Percentiles rank a stretch among this genome's conserved stretches.
Conservation (phyloP, 2,329 filamentous ascomycete species). For the Davidsoniella neocaledoniae region DNA sequence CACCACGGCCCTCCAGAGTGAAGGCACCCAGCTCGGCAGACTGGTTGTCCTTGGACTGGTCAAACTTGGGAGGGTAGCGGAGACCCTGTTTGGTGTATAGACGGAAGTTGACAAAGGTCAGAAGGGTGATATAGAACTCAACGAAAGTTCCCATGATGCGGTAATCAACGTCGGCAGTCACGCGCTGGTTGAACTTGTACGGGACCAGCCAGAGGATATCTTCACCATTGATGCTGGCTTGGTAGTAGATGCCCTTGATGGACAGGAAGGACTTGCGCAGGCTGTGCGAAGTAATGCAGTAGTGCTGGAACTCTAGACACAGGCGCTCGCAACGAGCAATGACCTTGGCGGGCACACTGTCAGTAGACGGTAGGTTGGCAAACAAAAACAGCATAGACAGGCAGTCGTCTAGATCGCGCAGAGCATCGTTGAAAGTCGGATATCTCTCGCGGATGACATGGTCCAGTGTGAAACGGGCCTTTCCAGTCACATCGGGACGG, state of each 20-base stretch:
- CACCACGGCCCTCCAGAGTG: conserved; percentile 54
- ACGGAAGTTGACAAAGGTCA: conserved; percentile 91
- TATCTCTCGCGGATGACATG: conserved; percentile 97
- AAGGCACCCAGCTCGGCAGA: conserved; percentile 85
- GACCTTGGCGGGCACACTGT: conserved; percentile 83
- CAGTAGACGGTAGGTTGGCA: conserved; percentile 82
- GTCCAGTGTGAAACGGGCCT: conserved; percentile 78
- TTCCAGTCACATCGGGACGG: conserved; percentile 77
- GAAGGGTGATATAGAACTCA: conserved; percentile 93
- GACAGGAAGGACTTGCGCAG: conserved; percentile 92
- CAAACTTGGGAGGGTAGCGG: conserved; percentile 92
- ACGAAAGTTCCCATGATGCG: conserved; percentile 98
- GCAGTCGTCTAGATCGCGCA: conserved; percentile 91
- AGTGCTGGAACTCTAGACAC: conserved; percentile 93
- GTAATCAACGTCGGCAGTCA: conserved; percentile 91
- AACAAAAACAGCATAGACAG: conserved; percentile 95
- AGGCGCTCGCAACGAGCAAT: conserved; percentile 87
- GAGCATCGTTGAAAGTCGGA: conserved; percentile 85
- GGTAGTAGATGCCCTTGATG: conserved; percentile 99
- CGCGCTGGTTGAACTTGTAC: conserved; percentile 92
- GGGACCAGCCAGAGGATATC: conserved; percentile 95
- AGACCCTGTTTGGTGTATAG: conserved; percentile 82
- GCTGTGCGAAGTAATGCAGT: conserved; percentile 80
- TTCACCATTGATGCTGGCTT: conserved; percentile 91
- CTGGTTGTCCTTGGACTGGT: conserved; percentile 69